Evolutionary conservation across 768 basidiomycete species (phyloP), one percentile per base, ranked within the genome.

Genomic region (Strobilomyces echinocephalus): DNA sequence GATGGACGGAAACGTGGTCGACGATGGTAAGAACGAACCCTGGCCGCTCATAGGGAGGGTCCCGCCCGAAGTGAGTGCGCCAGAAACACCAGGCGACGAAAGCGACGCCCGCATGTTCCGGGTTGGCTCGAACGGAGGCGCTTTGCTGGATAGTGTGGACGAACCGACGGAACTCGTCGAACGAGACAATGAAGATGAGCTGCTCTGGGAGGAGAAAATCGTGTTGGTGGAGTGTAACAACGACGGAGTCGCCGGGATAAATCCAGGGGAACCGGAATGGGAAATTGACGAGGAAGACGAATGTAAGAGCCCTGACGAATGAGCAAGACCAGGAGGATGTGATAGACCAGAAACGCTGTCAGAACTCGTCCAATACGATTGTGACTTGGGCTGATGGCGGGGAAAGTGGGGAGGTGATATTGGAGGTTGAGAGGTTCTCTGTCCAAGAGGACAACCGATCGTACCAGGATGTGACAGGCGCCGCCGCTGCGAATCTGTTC

Each of bases 121-220:
- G 3, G 66, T 71, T 2, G 80, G 81, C 59, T 83, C 81, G 50
- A 83, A 83, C 15, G 80, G 76, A 4, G 75, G 72, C 2, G 81
- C 82, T 36, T 74, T 77, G 53, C 77, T 76, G 10, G 81, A 82
- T n/a, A 82, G 62, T 12, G 68, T 76, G 8, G 78, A 79, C 3
- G 69, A 60, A 10, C 65, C 43, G 2, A 60, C 52, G 1, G 70
- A 65, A 35, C 61, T 68, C 30, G 66, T 66, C 1, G 69, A 69
- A 18, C 65, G 61, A 36, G 66, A 63, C 11, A 69, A 48, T 1
- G 63, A 61, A 5, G 71, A 60, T 11, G 68, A 49, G 6, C 59
- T 50, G 15, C 64, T 52, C n/a, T 52, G 59, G 4, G 63, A 42
- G 5, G 63, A 53, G 8, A 66, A 50, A 26, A 60, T 50, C 24